Percentiles rank a stretch among this genome's conserved stretches.
Evolutionary conservation across 1,139 yeast genomes (phyloP).

Genomic region (Candida gigantensis): DNA sequence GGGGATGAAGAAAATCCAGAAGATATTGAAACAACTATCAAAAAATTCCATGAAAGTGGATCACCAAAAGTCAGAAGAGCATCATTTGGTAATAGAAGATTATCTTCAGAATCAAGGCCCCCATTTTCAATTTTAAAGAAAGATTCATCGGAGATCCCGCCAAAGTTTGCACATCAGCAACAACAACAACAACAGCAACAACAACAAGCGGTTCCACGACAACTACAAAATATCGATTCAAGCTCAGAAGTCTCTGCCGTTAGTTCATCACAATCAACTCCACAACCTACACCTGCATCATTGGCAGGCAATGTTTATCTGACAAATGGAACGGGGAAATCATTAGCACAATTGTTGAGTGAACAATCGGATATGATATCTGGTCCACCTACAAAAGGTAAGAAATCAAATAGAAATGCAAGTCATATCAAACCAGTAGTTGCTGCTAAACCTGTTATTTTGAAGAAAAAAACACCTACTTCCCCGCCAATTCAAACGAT

Average conservation of each 20-base stretch:
- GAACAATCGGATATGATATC: slow-evolving; percentile 21
- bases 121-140: slow-evolving; percentile 23
- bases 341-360: slow-evolving; percentile 44
- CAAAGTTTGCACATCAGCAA: neutral
- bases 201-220: slow-evolving; percentile 3
- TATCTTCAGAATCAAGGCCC: slow-evolving; percentile 19
- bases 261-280: slow-evolving; percentile 6
- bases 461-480: slow-evolving; percentile 35
- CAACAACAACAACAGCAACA: slow-evolving; percentile 4
- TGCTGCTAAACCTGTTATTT: slow-evolving; percentile 36
- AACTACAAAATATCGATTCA: slow-evolving; percentile 2
- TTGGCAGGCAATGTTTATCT: slow-evolving; percentile 10
- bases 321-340: slow-evolving; percentile 26
- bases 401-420: slow-evolving; percentile 21
- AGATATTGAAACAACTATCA: slow-evolving; percentile 19
- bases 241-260: neutral
- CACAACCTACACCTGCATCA: slow-evolving; percentile 1
- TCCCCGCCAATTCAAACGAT: slow-evolving; percentile 16
- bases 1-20: slow-evolving; percentile 28
- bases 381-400: slow-evolving; percentile 15
- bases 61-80: slow-evolving; percentile 18
- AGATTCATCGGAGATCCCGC: slow-evolving; percentile 5
- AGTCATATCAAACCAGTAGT: slow-evolving; percentile 26
- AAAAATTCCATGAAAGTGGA: slow-evolving; percentile 17
- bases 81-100: slow-evolving; percentile 13